phyloP scores from a whole-genome alignment of 257 asterid genomes.

The Solanum peruvianum region DNA sequence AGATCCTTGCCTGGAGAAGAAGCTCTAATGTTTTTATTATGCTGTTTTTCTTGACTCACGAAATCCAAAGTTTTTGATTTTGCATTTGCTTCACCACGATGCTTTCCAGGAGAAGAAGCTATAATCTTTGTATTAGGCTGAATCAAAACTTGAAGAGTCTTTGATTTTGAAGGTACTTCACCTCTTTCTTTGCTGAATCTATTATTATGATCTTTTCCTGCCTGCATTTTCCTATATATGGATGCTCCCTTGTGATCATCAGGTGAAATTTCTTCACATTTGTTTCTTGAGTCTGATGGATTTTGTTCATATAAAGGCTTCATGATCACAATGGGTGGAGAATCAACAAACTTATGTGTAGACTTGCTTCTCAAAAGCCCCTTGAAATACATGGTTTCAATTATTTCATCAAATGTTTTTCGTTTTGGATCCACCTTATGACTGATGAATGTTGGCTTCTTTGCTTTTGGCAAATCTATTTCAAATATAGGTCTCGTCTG shows the following conservation, averaged over 20 bases:
- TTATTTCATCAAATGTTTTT: constrained; percentile 33
- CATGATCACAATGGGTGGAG: constrained; percentile 23
- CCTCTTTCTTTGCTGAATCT: not conserved
- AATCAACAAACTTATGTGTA: constrained; percentile 11
- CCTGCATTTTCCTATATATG: not conserved
- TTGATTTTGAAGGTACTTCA: not conserved
- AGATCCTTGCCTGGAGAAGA: not conserved
- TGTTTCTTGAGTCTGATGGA: not conserved
- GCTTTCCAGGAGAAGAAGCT: not conserved
- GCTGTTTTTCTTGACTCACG: not conserved
- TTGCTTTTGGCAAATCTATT: constrained; percentile 44
- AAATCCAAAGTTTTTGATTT: not conserved
- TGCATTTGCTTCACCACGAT: not conserved
- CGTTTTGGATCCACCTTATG: constrained; percentile 23
- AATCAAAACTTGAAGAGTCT: not conserved
- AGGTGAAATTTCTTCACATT: not conserved
- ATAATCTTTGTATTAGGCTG: not conserved
- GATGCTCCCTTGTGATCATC: not conserved
- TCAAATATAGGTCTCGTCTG: constrained; percentile 24
- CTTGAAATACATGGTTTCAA: constrained; percentile 39
- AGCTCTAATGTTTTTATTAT: not conserved
- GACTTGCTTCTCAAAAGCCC: constrained; percentile 34
- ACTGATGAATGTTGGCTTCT: constrained; percentile 23
- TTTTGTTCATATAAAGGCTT: not conserved
- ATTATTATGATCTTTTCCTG: not conserved